Evolutionary conservation across 31 red algal species (phyloP).

Genomic region (Asparagopsis taxiformis): DNA sequence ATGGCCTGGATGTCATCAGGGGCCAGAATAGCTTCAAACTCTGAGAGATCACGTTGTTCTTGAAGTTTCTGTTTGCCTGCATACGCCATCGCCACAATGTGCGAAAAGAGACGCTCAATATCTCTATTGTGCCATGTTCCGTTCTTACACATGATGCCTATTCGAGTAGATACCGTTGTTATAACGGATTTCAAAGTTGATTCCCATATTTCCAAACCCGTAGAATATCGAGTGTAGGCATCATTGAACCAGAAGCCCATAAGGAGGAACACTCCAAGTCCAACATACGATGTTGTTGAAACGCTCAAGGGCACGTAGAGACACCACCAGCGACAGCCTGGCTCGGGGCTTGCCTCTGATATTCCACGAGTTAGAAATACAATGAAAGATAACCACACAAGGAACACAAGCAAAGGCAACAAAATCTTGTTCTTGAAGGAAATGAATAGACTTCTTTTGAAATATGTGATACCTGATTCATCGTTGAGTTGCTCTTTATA

Average conservation of each 20-base stretch:
- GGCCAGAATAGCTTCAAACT: conserved; percentile 17
- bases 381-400: conserved; percentile 28
- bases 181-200: conserved; percentile 9
- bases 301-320: conserved; percentile 38
- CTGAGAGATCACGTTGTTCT: background rate
- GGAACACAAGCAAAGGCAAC: background rate
- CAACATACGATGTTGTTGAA: conserved; percentile 14
- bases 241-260: conserved; percentile 65
- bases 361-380: conserved; percentile 43
- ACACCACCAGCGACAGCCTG: conserved; percentile 52
- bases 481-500: too few relatives aligned
- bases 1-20: conserved; percentile 1
- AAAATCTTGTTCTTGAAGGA: background rate
- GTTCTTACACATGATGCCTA: background rate
- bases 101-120: conserved; percentile 31
- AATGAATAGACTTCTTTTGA: background rate
- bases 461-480: too few relatives aligned
- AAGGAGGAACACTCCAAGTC: conserved; percentile 52
- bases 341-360: background rate
- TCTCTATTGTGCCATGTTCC: conserved; percentile 33
- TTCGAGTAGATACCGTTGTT: conserved; percentile 11
- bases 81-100: conserved; percentile 15
- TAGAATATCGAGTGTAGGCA: conserved; percentile 43
- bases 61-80: conserved; percentile 23
- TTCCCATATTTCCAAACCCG: conserved; percentile 27